A percentile compares a stretch with the other conserved stretches of the same genome.
Conservation (phyloP, 78 protist genomes). For the Creolimax fragrantissima region DNA sequence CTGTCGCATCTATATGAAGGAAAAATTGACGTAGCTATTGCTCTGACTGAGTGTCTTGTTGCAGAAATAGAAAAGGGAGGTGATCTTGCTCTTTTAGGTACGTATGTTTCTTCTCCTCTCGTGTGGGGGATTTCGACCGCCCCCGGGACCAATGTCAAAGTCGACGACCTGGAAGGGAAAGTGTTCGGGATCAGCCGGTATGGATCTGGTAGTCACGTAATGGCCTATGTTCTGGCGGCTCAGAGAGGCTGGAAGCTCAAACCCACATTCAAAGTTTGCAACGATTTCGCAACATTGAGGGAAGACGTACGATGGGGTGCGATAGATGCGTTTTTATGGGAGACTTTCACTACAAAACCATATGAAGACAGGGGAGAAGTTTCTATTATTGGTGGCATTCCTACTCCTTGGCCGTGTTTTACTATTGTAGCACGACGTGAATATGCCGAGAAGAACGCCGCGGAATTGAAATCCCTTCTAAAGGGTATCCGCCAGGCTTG, state of each 20-base stretch:
- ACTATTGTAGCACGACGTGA: not conserved
- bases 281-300: not conserved
- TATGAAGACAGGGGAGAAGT: slow-evolving; percentile 20
- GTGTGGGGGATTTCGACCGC: slow-evolving; percentile 22
- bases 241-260: slow-evolving; percentile 2
- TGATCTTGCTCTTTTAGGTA: not conserved
- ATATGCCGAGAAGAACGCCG: not conserved
- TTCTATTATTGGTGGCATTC: slow-evolving; percentile 3
- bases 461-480: not conserved
- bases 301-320: not conserved
- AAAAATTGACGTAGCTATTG: not conserved
- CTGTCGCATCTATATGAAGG: not conserved
- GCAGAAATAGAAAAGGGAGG: slow-evolving; percentile 23
- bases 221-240: slow-evolving; percentile 20
- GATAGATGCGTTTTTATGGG: slow-evolving; percentile 29
- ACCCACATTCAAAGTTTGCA: slow-evolving; percentile 23
- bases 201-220: slow-evolving; percentile 32
- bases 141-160: not conserved
- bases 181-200: slow-evolving; percentile 27
- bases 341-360: slow-evolving; percentile 31
- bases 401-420: slow-evolving; percentile 30
- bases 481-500: not conserved
- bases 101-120: slow-evolving; percentile 23
- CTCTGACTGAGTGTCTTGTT: slow-evolving; percentile 32
- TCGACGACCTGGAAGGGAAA: slow-evolving; percentile 20